Percentiles rank a stretch among this genome's conserved stretches.
phyloP scores from a whole-genome alignment of 2,329 filamentous ascomycete species.

The Rachicladosporium sp. region DNA sequence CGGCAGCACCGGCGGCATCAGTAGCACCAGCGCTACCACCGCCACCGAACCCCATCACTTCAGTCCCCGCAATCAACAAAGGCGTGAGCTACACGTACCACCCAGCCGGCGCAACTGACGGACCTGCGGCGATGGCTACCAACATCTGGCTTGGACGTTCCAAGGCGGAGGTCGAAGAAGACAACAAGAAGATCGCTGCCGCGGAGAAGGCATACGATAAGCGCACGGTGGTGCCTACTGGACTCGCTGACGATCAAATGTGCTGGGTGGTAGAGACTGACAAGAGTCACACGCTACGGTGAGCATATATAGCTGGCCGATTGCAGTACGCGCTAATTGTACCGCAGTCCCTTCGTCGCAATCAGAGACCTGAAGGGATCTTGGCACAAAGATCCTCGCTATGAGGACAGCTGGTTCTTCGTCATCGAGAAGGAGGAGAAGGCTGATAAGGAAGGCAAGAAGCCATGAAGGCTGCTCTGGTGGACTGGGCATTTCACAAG shows the following conservation, averaged over 20 bases:
- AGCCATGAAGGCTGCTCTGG: too few relatives aligned
- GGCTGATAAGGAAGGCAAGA: constrained; percentile 2
- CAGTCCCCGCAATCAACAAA: constrained; percentile 2
- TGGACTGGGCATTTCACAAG: too few relatives aligned
- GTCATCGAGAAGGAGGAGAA: constrained; percentile 2
- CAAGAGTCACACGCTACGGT: constrained; percentile 20
- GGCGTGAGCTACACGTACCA: constrained; percentile 3
- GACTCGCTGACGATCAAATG: constrained; percentile 21
- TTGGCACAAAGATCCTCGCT: constrained; percentile 24
- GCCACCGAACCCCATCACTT: constrained; percentile 4
- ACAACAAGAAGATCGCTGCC: constrained; percentile 26
- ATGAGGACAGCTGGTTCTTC: constrained; percentile 23
- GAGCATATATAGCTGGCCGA: constrained; percentile 11
- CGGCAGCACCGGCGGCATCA: constrained; percentile 5
- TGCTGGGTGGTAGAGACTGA: constrained; percentile 26
- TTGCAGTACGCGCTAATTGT: constrained; percentile 2
- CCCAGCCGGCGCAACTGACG: constrained; percentile 1
- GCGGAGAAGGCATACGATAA: constrained; percentile 22
- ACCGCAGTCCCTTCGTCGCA: constrained; percentile 17
- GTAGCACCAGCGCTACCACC: constrained; percentile 4
- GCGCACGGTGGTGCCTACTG: constrained; percentile 22
- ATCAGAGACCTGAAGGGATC: constrained; percentile 23
- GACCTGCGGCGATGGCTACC: constrained; percentile 4
- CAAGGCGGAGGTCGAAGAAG: constrained; percentile 25
- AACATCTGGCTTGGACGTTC: constrained; percentile 25